Base-by-base conservation (phyloP, 2,329 filamentous ascomycete genomes). In the Fusarium nisikadoi region DNA sequence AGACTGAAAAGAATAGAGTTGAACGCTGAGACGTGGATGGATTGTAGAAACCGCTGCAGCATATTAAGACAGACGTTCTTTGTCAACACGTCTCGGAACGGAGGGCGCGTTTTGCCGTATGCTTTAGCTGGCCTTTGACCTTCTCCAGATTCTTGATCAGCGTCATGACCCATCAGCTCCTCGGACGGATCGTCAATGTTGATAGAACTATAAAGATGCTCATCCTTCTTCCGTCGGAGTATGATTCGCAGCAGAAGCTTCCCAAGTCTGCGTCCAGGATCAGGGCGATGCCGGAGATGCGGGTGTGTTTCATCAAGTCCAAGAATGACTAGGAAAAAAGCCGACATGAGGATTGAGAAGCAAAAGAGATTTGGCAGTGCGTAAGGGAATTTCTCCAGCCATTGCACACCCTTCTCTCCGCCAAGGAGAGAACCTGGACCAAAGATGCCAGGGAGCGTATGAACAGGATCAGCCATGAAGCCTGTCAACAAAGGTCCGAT, bases 1-100 rank as follows among this genome's bases (percentile, higher is more conserved):
- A 95, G 94, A 55, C 94, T 86, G 68, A 93, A 93, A 84, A 91
- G 93, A 47, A 95, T 87, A 4, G 91, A 88, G 77, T 93, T 92
- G 83, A 94, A 95, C 33, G 92, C 91, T 66, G 91, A 92, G 75
- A 94, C 86, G 80, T 94, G 93, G 71, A 94, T 88, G 23, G 90
- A 88, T 52, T 94, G 86, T 65, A 94, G 86, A 73, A 91, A 91
- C 71, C 93, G 91, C 13, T 88, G 87, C n/a, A 91, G 71, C 6
- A 95, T 78, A 1, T 87, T 89, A 54, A 86, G 78, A 54, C 78
- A 71, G 23, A 90, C 86, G 63, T 89, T 89, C 50, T 81, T 84
- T 7, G 84, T 90, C 75, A 90, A 87, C 55, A 90, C 86, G 29
- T 82, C 83, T 5, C 83, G 80, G 78, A 90, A 90, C 0, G 87